Conservation (phyloP, 2,329 filamentous ascomycete genomes). For the Drechslerella coelobrocha region DNA sequence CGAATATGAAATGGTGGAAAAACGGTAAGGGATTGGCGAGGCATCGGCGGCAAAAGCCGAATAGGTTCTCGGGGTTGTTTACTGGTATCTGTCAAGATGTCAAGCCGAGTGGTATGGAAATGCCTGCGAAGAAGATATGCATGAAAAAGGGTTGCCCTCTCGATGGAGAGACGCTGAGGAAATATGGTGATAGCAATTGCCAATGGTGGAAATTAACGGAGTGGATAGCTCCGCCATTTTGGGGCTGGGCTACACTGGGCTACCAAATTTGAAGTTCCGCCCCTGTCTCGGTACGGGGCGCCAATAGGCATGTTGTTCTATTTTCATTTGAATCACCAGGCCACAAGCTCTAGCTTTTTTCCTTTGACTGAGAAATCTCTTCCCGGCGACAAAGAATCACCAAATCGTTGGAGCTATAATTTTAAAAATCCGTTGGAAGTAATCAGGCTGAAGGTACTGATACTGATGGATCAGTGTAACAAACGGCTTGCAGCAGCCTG, state of each 20-base stretch:
- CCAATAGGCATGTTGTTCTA: too few species aligned
- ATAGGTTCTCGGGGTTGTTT: background rate
- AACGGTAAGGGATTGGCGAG: background rate
- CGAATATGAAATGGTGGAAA: conserved; percentile 3
- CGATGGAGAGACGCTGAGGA: background rate
- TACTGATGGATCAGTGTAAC: too few species aligned
- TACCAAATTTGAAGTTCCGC: background rate
- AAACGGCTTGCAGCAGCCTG: too few species aligned
- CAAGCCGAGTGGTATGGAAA: background rate
- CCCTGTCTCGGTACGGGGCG: background rate
- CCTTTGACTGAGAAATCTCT: too few species aligned
- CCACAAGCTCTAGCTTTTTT: too few species aligned
- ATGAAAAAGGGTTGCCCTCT: background rate
- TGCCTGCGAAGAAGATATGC: background rate
- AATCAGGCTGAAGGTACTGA: too few species aligned
- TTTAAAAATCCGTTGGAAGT: too few species aligned
- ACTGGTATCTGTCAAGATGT: background rate
- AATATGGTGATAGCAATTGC: background rate
- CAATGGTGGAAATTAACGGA: background rate
- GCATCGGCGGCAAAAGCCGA: conserved; percentile 14
- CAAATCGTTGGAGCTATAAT: too few species aligned
- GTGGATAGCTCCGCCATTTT: background rate
- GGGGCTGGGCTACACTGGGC: background rate
- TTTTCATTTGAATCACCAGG: too few species aligned
- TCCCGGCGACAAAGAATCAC: too few species aligned